These are phyloP conservation scores for Arabis hirsuta DNA, from an alignment of 345 rosid species.

Conservation along the genomic window DNA sequence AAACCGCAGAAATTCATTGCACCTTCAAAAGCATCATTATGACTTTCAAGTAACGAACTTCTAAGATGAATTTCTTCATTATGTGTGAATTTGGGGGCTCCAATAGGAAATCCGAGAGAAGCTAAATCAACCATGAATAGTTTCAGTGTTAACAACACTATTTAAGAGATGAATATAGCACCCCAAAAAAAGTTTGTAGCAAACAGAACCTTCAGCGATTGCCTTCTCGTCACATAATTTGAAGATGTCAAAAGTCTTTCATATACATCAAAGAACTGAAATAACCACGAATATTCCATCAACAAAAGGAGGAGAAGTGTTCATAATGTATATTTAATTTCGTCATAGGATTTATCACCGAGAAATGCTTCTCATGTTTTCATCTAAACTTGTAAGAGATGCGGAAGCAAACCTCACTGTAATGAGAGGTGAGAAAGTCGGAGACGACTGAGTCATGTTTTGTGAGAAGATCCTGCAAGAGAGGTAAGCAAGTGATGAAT, in stretches of 20 bases:
- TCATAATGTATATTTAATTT: background rate
- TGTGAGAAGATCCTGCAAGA: constrained; percentile 84
- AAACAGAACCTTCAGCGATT: constrained; percentile 83
- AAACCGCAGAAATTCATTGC: constrained; percentile 16
- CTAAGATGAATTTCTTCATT: constrained; percentile 90
- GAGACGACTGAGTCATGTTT: constrained; percentile 79
- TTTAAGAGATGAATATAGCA: constrained; percentile 11
- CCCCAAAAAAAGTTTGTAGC: constrained; percentile 15
- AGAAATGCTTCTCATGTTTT: constrained; percentile 23
- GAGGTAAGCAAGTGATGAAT: constrained; percentile 20
- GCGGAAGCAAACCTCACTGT: constrained; percentile 72
- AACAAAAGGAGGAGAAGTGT: constrained; percentile 33
- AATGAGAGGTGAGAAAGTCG: constrained; percentile 77
- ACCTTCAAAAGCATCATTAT: constrained; percentile 94
- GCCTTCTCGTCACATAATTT: constrained; percentile 96
- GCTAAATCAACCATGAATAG: constrained; percentile 54
- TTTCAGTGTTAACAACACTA: constrained; percentile 18
- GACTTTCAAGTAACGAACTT: constrained; percentile 89
- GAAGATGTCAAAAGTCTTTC: constrained; percentile 85
- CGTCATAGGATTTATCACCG: background rate
- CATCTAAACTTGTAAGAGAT: constrained; percentile 17
- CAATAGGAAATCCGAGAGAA: constrained; percentile 91
- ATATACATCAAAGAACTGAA: constrained; percentile 88
- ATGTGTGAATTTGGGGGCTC: constrained; percentile 84
- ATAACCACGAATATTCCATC: constrained; percentile 37